Evolutionary conservation across 2,329 filamentous ascomycete genomes (phyloP), one percentile per base, ranked within the genome.

Genomic region (Trichoderma cornu-damae): DNA sequence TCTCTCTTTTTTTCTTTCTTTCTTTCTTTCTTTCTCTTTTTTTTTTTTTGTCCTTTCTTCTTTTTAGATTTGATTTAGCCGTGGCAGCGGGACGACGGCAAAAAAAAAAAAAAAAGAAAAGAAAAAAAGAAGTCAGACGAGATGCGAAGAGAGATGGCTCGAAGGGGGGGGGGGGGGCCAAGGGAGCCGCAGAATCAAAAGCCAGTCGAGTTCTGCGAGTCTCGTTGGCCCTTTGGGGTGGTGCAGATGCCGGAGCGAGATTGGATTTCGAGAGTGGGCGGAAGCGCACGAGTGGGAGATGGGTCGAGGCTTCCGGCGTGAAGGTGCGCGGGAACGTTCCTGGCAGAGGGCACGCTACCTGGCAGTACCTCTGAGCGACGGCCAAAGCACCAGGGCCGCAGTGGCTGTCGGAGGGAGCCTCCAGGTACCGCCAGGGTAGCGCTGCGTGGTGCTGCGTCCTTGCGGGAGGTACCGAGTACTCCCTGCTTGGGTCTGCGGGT

Each of bases 301-400:
- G 63, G 65, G 62, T 66, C 62, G 62, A 64, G 63, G 62, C 61
- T 62, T 60, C 63, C 62, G 62, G 62, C 59, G 61, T 59, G 56
- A 56, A 61, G 59, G 64, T 61, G 62, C 60, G 64, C 60, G 62
- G 55, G 61, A n/a, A 63, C 54, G 64, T 65, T 64, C 61, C 60
- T 61, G 60, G 58, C 51, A 61, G 38, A 34, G 26, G 16, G 37
- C 37, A 37, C 12, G 14, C 34, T 3, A 37, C 34, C 16, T n/a
- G n/a, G n/a, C n/a, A n/a, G n/a, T n/a, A n/a, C n/a, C n/a, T n/a
- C n/a, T n/a, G n/a, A n/a, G n/a, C n/a, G n/a, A n/a, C n/a, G n/a
- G n/a, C n/a, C n/a, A n/a, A n/a, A n/a, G 37, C 14, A 22, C 37
- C 20, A 20, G 47, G 24, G 24, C 40, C 8, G 50, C 43, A 44